Evolutionary conservation across 2,329 filamentous ascomycete genomes (phyloP), one percentile per base, ranked within the genome.

Genomic region (Cercospora citrullina): DNA sequence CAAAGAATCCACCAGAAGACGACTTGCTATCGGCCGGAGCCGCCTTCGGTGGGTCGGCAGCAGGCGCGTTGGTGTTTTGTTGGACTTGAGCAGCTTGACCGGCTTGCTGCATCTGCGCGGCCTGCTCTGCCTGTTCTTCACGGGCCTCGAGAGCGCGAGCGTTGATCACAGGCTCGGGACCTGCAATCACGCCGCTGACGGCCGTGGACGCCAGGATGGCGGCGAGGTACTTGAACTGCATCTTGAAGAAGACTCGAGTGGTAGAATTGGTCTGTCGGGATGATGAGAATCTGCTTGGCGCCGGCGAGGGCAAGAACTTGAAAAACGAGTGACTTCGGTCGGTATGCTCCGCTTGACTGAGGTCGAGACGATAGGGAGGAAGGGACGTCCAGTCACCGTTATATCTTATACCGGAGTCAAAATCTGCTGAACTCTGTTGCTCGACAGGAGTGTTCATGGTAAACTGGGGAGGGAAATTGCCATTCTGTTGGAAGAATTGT

Each of bases 141-240:
- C 18, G 48, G 5, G 48, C 21, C 21, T 53, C n/a, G 3, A 48
- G 42, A 48, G 42, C 26, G 26, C 53, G 53, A 57, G 53, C 53
- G 23, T 28, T 23, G 23, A 28, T 58, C 2, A 21, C 12, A 33
- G 28, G 26, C 18, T 31, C n/a, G 16, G 59, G 48, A 33, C 45
- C 59, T 21, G 64, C 59, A 4, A 62, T 6, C n/a, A 58, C 26
- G 30, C 45, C 48, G 21, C 60, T 60, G 30, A 66, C 8, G 23
- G 64, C 59, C 18, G 51, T 28, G 21, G 64, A 57, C 16, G 59
- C 64, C 58, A 66, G 21, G 33, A 66, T n/a, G 31, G 64, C 64
- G n/a, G 59, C 61, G 45, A 66, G 61, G 28, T 57, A 48, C 7
- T 61, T 62, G 64, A 66, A 55, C 30, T 66, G 64, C 64, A 66